Conservation (phyloP, 345 rosid species). For the Sisymbrium irio region DNA sequence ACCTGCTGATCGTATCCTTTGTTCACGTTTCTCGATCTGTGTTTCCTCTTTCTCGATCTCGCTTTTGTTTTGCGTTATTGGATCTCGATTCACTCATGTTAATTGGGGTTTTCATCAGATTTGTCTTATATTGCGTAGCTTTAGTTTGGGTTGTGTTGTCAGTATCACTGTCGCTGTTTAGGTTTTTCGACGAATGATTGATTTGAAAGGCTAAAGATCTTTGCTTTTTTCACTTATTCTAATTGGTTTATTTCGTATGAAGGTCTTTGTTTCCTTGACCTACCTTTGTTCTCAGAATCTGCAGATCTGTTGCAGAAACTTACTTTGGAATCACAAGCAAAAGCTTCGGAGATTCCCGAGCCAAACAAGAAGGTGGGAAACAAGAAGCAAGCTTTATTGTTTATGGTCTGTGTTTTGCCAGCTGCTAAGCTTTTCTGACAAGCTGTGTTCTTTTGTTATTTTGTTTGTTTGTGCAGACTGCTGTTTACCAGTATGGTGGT, state of each 20-base stretch:
- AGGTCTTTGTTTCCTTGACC: conserved; percentile 50
- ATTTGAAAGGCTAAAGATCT: neutral
- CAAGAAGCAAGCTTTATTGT: neutral
- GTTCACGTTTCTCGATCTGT: conserved; percentile 28
- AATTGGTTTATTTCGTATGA: neutral
- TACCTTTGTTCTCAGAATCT: conserved; percentile 48
- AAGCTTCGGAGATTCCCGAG: conserved; percentile 66
- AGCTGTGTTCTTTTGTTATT: neutral
- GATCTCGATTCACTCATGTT: conserved; percentile 14
- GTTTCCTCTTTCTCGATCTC: conserved; percentile 28
- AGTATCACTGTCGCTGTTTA: neutral
- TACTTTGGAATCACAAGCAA: conserved; percentile 60
- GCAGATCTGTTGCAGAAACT: conserved; percentile 80
- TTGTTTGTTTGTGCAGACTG: conserved; percentile 40
- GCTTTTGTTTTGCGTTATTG: neutral
- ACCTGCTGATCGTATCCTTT: conserved; percentile 81
- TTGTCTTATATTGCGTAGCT: neutral
- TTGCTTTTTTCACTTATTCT: neutral
- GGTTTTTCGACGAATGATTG: neutral
- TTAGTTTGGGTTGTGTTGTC: neutral
- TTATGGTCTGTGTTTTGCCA: neutral
- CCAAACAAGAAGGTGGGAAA: conserved; percentile 63
- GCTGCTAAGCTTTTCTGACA: neutral
- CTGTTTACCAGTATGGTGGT: conserved; percentile 64
- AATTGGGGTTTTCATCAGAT: neutral